A percentile compares a stretch with the other conserved stretches of the same genome.
phyloP scores from a whole-genome alignment of 345 rosid genomes.

The Cochlearia excelsa region DNA sequence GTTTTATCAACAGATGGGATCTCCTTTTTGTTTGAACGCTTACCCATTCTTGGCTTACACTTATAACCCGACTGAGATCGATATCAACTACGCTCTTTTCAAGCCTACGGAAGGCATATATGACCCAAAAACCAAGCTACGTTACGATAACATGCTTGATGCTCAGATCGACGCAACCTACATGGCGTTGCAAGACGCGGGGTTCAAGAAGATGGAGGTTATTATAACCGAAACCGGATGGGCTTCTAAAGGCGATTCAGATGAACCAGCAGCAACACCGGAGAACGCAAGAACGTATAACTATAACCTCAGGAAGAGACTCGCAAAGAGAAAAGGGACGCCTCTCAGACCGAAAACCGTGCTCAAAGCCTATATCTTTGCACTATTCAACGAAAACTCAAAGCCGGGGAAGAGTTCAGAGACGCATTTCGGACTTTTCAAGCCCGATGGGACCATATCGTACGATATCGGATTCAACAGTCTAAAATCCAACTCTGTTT shows the following conservation, averaged over 20 bases:
- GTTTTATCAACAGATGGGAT: constrained; percentile 67
- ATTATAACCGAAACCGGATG: constrained; percentile 93
- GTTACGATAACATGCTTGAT: constrained; percentile 95
- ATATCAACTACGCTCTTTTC: constrained; percentile 92
- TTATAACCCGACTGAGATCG: constrained; percentile 65
- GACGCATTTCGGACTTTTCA: constrained; percentile 84
- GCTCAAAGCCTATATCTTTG: constrained; percentile 88
- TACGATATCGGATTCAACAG: constrained; percentile 82
- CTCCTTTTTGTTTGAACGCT: constrained; percentile 96
- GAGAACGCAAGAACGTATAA: constrained; percentile 84
- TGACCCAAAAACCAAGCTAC: constrained; percentile 66
- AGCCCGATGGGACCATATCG: constrained; percentile 85
- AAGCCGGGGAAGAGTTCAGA: constrained; percentile 89
- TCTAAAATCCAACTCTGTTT: constrained; percentile 61
- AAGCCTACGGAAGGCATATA: constrained; percentile 62
- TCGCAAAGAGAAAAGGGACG: constrained; percentile 92
- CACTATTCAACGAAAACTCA: constrained; percentile 73
- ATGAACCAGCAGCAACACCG: constrained; percentile 81
- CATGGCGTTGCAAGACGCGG: constrained; percentile 81
- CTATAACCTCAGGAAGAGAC: constrained; percentile 86
- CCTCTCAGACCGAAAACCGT: constrained; percentile 71
- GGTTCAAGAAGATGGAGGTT: constrained; percentile 80
- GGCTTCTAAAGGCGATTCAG: constrained; percentile 85
- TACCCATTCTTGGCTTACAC: constrained; percentile 90
- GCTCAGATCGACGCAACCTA: constrained; percentile 98